phyloP scores from a whole-genome alignment of 1,284 basidiomycete genomes.

The Gymnopus androsaceus region DNA sequence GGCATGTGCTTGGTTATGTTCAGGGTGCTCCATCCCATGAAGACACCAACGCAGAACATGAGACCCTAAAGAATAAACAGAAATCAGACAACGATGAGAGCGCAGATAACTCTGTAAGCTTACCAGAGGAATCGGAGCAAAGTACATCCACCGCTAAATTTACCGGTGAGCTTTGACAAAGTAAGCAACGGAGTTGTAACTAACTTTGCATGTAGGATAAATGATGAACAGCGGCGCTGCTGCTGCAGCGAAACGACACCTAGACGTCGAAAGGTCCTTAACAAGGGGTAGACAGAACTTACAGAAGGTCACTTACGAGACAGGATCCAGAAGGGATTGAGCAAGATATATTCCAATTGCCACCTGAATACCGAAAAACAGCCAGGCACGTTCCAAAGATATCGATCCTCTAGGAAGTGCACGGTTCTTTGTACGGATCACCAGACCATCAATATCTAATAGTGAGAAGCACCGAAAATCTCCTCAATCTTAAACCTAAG shows the following conservation, averaged over 20 bases:
- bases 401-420: slow-evolving; percentile 34
- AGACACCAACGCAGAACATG: slow-evolving; percentile 35
- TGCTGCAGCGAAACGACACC: slow-evolving; percentile 27
- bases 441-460: slow-evolving; percentile 28
- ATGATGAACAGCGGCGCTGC: slow-evolving; percentile 33
- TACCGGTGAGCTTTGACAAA: neutral
- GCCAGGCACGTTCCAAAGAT: slow-evolving; percentile 29
- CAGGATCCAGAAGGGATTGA: slow-evolving; percentile 21
- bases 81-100: neutral
- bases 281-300: neutral
- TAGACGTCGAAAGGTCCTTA: slow-evolving; percentile 13
- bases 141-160: slow-evolving; percentile 32
- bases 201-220: slow-evolving; percentile 36
- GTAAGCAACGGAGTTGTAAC: neutral
- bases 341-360: slow-evolving; percentile 27
- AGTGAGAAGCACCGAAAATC: neutral
- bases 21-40: slow-evolving; percentile 35
- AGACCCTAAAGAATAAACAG: slow-evolving; percentile 26
- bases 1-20: slow-evolving; percentile 23
- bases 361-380: slow-evolving; percentile 30
- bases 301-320: slow-evolving; percentile 23
- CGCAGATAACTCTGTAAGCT: neutral
- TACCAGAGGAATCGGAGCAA: slow-evolving; percentile 34
- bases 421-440: slow-evolving; percentile 32
- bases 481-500: neutral